These are phyloP conservation scores for Obelidium mucronatum DNA, from an alignment of 192 early-diverging fungal species.

Conservation along the genomic window DNA sequence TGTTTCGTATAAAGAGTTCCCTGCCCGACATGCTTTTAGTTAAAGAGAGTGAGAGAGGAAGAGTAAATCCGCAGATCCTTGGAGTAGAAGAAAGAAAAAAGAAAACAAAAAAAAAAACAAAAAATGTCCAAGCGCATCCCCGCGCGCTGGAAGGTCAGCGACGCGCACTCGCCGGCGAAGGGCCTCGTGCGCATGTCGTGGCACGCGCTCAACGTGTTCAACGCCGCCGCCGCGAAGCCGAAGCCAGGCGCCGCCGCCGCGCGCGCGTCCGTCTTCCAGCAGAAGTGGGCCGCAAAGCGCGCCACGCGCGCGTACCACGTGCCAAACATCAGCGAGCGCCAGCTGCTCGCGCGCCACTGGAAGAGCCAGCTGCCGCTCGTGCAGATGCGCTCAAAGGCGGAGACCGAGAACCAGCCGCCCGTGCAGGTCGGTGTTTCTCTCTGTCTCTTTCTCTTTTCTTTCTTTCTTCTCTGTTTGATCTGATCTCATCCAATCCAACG, in stretches of 20 bases:
- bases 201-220: constrained; percentile 92
- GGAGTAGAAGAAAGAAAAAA: not conserved
- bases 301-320: constrained; percentile 95
- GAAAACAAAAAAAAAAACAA: constrained; percentile 22
- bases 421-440: too few relatives aligned
- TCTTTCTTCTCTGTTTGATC: constrained; percentile 13
- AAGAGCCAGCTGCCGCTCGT: constrained; percentile 41
- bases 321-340: constrained; percentile 85
- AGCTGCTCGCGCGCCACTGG: constrained; percentile 60
- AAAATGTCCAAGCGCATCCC: constrained; percentile 28
- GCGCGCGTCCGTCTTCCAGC: constrained; percentile 77
- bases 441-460: too few relatives aligned
- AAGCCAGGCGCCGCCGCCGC: constrained; percentile 49
- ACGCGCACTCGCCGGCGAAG: constrained; percentile 50
- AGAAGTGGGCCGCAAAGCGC: constrained; percentile 94
- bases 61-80: too few relatives aligned
- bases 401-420: constrained; percentile 48
- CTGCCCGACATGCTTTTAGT: too few relatives aligned
- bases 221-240: constrained; percentile 54
- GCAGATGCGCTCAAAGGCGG: constrained; percentile 24
- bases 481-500: constrained; percentile 35
- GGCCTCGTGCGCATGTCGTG: constrained; percentile 93
- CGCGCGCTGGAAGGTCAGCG: constrained; percentile 35
- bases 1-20: too few relatives aligned
- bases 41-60: too few relatives aligned